Percentiles rank a stretch among this genome's conserved stretches.
Conservation (phyloP, 2,329 filamentous ascomycete species). For the Diaporthe sp. region DNA sequence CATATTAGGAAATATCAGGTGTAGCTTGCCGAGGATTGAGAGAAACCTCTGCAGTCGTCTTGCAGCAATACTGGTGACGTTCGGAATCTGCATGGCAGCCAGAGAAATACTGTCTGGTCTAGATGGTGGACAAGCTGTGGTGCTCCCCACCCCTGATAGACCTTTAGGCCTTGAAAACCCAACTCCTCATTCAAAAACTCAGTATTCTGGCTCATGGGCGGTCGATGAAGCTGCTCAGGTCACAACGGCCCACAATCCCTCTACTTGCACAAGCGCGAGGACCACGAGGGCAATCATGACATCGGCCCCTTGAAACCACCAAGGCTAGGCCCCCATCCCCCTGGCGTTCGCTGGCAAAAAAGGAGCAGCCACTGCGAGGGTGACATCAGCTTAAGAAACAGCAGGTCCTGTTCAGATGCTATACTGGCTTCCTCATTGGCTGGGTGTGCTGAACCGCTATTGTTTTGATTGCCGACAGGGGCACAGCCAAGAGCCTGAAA, state of each 20-base stretch:
- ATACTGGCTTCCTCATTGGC: conserved; percentile 33
- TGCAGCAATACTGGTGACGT: neutral
- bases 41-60: neutral
- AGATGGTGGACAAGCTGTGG: neutral
- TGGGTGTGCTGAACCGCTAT: conserved; percentile 8
- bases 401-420: conserved; percentile 8
- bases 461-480: conserved; percentile 40
- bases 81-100: neutral
- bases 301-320: conserved; percentile 34
- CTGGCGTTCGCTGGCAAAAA: neutral
- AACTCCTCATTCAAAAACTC: neutral
- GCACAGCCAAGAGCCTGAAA: conserved; percentile 5
- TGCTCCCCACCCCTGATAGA: neutral
- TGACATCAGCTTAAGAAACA: conserved; percentile 21
- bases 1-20: neutral
- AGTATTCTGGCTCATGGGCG: neutral
- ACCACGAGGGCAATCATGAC: conserved; percentile 15
- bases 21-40: neutral
- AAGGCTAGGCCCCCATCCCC: conserved; percentile 3
- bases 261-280: neutral
- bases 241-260: neutral
- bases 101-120: neutral
- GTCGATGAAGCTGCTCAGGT: neutral
- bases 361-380: conserved; percentile 1
- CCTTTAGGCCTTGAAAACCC: neutral